Evolutionary conservation across 345 rosid species (phyloP).

Genomic region (Ceriops zippeliana): DNA sequence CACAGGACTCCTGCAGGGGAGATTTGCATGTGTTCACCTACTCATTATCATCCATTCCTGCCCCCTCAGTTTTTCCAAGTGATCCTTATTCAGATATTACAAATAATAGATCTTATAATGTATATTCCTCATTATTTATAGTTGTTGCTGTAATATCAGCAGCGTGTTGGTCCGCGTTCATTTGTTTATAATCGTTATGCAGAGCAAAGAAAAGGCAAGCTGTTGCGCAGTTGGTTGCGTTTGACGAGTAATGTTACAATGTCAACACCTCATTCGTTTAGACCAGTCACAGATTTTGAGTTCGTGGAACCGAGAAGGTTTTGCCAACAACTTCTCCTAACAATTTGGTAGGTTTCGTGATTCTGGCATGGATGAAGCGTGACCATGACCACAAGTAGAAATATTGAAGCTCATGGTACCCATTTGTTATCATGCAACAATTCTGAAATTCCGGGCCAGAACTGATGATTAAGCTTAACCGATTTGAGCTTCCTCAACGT

Average conservation of each 20-base stretch:
- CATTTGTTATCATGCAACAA: no score
- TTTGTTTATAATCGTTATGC: no score
- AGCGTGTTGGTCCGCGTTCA: no score
- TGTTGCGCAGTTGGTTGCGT: not conserved
- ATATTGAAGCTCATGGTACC: not conserved
- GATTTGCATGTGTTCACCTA: conserved; percentile 12
- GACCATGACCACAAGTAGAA: not conserved
- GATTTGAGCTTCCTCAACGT: no score
- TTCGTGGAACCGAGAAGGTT: conserved; percentile 3
- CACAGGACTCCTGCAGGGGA: conserved; percentile 1
- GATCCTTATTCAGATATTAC: not conserved
- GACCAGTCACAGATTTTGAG: not conserved
- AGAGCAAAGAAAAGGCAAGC: no score
- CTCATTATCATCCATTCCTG: conserved; percentile 8
- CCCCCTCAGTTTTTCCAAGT: conserved; percentile 4
- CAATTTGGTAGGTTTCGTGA: not conserved
- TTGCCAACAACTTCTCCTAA: not conserved
- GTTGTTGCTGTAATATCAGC: not conserved
- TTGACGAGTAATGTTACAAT: not conserved
- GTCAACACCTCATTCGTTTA: not conserved
- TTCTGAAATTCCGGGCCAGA: no score
- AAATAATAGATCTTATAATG: not conserved
- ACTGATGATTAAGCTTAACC: no score
- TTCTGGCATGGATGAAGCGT: conserved; percentile 1
- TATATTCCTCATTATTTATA: not conserved